Evolutionary conservation across 805 yeast genomes (phyloP).

Genomic region (Torulaspora gathmanii): DNA sequence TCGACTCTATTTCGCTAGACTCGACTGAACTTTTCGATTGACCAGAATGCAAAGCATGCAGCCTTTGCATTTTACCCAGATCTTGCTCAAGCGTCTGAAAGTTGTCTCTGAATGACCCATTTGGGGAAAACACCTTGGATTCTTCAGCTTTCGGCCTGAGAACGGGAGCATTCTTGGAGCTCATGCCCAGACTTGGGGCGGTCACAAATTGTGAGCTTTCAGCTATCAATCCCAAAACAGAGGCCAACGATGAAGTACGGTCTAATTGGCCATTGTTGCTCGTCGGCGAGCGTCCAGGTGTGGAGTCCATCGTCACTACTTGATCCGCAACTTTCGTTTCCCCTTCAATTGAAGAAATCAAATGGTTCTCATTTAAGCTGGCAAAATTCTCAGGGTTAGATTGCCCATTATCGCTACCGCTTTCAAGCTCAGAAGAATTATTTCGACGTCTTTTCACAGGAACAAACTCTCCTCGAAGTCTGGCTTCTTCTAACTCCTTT

Average conservation of each 20-base stretch:
- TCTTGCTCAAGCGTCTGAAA: background rate
- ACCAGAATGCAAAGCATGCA: slow-evolving; percentile 2
- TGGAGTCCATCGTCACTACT: background rate
- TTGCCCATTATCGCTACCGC: slow-evolving; percentile 4
- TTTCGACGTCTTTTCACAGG: slow-evolving; percentile 14
- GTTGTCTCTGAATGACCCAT: background rate
- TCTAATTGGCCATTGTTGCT: slow-evolving; percentile 1
- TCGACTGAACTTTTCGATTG: slow-evolving; percentile 13
- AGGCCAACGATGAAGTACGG: slow-evolving; percentile 22
- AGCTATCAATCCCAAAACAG: slow-evolving; percentile 9
- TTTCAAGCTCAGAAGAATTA: slow-evolving; percentile 1
- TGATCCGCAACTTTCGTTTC: background rate
- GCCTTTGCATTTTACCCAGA: slow-evolving; percentile 2
- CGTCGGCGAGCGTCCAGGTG: background rate
- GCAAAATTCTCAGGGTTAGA: background rate
- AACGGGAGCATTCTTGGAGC: background rate
- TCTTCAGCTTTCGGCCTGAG: background rate
- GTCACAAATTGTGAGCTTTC: slow-evolving; percentile 3
- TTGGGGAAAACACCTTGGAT: background rate
- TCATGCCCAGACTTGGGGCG: background rate
- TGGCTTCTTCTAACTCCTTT: slow-evolving; percentile 29
- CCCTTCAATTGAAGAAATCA: too few relatives aligned
- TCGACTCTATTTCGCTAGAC: slow-evolving; percentile 20
- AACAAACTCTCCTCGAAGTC: slow-evolving; percentile 23
- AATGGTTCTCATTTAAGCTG: background rate